Conservation (phyloP, 306 rosid genomes). For the Cucurbita moschata region DNA sequence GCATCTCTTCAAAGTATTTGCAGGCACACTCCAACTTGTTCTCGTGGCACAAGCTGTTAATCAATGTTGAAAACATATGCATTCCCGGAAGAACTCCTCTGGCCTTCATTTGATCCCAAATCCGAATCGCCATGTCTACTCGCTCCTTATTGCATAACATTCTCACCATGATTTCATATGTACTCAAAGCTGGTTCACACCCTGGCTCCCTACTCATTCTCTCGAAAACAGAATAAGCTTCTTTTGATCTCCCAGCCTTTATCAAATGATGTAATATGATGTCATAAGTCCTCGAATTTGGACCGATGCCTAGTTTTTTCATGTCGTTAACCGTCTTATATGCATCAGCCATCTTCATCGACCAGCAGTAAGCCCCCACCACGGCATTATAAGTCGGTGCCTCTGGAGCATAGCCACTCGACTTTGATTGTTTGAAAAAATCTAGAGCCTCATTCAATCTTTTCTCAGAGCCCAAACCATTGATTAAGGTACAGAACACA, state of each 20-base stretch:
- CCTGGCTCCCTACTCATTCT: conserved; percentile 35
- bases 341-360: conserved; percentile 39
- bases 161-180: conserved; percentile 59
- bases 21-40: conserved; percentile 61
- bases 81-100: conserved; percentile 62
- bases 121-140: conserved; percentile 42
- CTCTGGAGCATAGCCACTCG: conserved; percentile 39
- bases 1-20: conserved; percentile 62
- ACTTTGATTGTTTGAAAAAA: conserved; percentile 38
- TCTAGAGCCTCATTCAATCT: conserved; percentile 58
- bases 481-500: conserved; percentile 61
- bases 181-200: conserved; percentile 59
- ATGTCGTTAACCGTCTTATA: conserved; percentile 41
- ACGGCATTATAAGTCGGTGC: conserved; percentile 73
- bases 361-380: conserved; percentile 75
- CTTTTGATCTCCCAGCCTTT: conserved; percentile 36
- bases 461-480: conserved; percentile 61
- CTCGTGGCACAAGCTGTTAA: conserved; percentile 42
- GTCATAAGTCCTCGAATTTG: conserved; percentile 61
- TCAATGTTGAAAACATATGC: conserved; percentile 66
- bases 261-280: conserved; percentile 56
- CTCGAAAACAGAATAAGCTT: conserved; percentile 50
- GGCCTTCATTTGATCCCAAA: conserved; percentile 64
- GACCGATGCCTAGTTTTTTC: conserved; percentile 48
- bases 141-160: conserved; percentile 58